Conservation (phyloP, 768 basidiomycete genomes). For the Neoboletus subvelutipes region DNA sequence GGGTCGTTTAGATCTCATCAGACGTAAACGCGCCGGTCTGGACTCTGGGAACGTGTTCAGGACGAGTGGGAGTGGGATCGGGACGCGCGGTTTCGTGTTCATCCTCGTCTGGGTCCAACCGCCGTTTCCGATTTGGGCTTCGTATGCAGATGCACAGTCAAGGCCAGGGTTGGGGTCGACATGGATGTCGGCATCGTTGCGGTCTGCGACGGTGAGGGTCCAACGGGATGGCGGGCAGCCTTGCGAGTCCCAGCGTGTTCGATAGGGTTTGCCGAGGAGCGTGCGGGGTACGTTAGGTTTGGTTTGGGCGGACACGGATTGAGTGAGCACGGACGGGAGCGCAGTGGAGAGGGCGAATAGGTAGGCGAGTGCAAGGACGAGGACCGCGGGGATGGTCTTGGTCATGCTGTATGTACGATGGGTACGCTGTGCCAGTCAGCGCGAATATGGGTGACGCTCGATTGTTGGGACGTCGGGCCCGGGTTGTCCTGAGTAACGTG, state of each 20-base stretch:
- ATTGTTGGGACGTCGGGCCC: not conserved
- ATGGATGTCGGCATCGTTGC: not conserved
- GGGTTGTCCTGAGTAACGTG: not conserved
- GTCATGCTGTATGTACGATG: conserved; percentile 1
- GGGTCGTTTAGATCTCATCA: not conserved
- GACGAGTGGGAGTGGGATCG: conserved; percentile 4
- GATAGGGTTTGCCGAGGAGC: conserved; percentile 14
- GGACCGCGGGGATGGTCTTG: not conserved
- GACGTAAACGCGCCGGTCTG: not conserved
- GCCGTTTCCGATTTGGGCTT: not conserved
- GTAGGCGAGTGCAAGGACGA: conserved; percentile 12
- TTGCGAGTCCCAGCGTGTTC: not conserved
- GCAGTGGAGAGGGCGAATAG: conserved; percentile 8
- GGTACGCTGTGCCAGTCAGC: not conserved
- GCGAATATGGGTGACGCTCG: not conserved
- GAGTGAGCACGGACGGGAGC: conserved; percentile 4
- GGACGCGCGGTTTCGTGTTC: not conserved
- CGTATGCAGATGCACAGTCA: not conserved
- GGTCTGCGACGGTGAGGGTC: not conserved
- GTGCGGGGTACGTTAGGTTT: conserved; percentile 9
- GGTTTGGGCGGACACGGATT: not conserved
- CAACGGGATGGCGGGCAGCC: not conserved
- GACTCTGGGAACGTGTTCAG: not conserved
- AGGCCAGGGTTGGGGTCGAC: not conserved
- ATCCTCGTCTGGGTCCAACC: not conserved